Evolutionary conservation across 805 yeast species (phyloP), one percentile per base, ranked within the genome.

Genomic region (Wickerhamiella kurtzmanii): DNA sequence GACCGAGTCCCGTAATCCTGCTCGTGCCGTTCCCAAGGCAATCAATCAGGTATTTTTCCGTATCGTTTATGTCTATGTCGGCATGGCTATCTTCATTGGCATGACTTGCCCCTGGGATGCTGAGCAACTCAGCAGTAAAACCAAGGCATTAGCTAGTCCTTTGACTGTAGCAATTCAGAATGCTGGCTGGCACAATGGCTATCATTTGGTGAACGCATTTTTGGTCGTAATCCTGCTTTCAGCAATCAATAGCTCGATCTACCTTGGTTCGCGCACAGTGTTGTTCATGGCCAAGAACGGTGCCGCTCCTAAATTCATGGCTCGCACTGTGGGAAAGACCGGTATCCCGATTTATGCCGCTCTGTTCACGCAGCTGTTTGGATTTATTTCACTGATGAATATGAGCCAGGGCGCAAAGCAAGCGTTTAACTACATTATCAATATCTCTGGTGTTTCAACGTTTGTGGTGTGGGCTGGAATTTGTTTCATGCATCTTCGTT

Each of bases 161-260:
- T 63, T 69, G 63, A 67, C 72, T 3, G 64, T 71, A 47, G 75
- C 75, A 4, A 56, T 72, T 35, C 61, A 65, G 28, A 64, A 68
- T 47, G 76, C 77, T 3, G 77, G 77, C n/a, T 72, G 76, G 75
- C 57, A 63, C 35, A 64, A 62, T n/a, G 67, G 72, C 8, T 66
- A 73, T 6, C 74, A 79, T 55, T 67, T 78, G 50, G 66, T 77
- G 53, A 77, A 78, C 52, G 77, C 85, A 0, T 73, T 82, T 55
- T 73, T 81, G 51, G 64, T 79, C 48, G 58, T 79, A 13, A 78
- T 82, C 2, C 75, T 83, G 55, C 61, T 82, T 39, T 76, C 82
- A 28, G 82, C 88, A 4, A 75, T 80, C 56, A 81, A 81, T 63
- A 72, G 82, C 38, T 74, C 82, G 35, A 75, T 80, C 45, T 80